phyloP scores from a whole-genome alignment of 345 rosid genomes.

The Acer saccharum region DNA sequence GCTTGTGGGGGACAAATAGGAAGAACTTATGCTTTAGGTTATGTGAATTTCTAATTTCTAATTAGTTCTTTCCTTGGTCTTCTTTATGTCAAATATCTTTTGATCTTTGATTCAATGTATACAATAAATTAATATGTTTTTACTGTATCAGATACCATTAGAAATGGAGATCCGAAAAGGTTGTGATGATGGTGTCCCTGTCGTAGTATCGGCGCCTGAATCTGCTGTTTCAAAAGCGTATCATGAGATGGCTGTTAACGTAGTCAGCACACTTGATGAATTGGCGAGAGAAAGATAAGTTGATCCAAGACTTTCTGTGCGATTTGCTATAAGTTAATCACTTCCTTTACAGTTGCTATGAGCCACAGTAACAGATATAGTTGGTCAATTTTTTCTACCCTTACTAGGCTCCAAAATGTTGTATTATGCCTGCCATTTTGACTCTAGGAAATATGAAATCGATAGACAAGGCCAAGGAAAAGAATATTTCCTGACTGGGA shows the following conservation, averaged over 20 bases:
- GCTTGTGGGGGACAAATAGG: neutral
- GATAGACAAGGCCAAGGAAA: neutral
- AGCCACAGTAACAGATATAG: neutral
- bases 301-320: slow-evolving; percentile 18
- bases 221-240: slow-evolving; percentile 74
- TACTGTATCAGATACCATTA: slow-evolving; percentile 62
- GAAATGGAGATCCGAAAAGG: slow-evolving; percentile 75
- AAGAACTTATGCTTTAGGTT: neutral
- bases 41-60: neutral
- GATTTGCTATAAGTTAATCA: neutral
- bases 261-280: slow-evolving; percentile 57
- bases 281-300: slow-evolving; percentile 39
- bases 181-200: slow-evolving; percentile 74
- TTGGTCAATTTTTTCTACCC: too few relatives aligned
- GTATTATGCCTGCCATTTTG: neutral
- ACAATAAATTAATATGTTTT: neutral
- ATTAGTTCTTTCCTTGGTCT: neutral
- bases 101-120: neutral
- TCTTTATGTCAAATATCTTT: neutral
- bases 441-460: neutral
- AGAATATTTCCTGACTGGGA: neutral
- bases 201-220: slow-evolving; percentile 69
- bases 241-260: slow-evolving; percentile 55
- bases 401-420: neutral
- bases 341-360: neutral